Conservation (phyloP, 2,329 filamentous ascomycete genomes). For the Fusarium sp. region DNA sequence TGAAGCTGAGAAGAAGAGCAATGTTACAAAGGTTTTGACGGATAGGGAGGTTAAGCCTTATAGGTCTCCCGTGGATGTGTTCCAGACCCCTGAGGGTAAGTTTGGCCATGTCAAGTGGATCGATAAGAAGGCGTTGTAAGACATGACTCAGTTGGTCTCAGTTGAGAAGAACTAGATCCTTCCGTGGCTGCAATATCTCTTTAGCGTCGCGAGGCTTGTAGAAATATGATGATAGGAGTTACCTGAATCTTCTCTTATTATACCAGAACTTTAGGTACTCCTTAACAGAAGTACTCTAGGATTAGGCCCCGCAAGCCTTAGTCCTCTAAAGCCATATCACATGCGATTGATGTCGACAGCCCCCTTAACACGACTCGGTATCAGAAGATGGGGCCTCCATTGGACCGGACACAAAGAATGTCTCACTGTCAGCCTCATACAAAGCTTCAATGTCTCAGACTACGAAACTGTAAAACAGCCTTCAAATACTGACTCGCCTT, state of each 20-base stretch:
- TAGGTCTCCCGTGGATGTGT: conserved; percentile 22
- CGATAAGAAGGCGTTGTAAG: conserved; percentile 19
- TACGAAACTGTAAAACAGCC: too few species aligned
- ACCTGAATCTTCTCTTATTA: too few species aligned
- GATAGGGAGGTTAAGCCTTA: conserved; percentile 46
- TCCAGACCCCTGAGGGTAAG: conserved; percentile 28
- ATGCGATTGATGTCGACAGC: background rate
- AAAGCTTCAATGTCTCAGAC: background rate
- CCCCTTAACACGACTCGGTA: background rate
- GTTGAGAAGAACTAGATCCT: background rate
- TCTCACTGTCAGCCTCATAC: background rate
- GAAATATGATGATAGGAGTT: too few species aligned
- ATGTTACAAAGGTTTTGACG: conserved; percentile 60
- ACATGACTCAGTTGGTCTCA: background rate
- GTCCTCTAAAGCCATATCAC: background rate
- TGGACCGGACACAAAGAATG: background rate
- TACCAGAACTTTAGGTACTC: too few species aligned
- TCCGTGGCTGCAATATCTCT: background rate
- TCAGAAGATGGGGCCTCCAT: background rate
- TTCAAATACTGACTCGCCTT: background rate
- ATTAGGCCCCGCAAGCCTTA: too few species aligned
- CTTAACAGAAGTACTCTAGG: too few species aligned
- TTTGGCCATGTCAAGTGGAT: conserved; percentile 27
- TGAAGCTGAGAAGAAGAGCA: conserved; percentile 53
- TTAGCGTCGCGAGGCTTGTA: too few species aligned